Percentiles rank a stretch among this genome's conserved stretches.
Evolutionary conservation across 139 green algal species (phyloP).

Genomic region (Chlorella sp.): DNA sequence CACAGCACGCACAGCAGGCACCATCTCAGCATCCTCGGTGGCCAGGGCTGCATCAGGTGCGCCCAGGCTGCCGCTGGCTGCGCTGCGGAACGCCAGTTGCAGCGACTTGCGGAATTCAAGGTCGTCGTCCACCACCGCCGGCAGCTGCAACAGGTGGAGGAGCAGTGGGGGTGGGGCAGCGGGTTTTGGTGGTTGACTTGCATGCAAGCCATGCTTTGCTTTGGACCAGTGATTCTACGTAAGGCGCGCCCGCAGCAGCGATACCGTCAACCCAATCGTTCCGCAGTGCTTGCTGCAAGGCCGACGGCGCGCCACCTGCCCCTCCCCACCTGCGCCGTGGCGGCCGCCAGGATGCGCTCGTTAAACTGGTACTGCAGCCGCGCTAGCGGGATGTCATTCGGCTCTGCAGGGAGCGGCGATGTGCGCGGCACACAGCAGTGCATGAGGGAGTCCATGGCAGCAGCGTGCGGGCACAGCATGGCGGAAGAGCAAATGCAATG

Average conservation of each 20-base stretch:
- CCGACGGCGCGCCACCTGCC: too few relatives aligned
- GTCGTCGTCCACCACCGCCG: background rate
- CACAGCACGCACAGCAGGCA: background rate
- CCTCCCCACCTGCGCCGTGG: constrained; percentile 8
- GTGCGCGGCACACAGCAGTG: too few relatives aligned
- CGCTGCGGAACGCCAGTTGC: background rate
- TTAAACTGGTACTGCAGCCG: constrained; percentile 70
- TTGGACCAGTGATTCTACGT: too few relatives aligned
- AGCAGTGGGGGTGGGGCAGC: too few relatives aligned
- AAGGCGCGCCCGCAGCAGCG: too few relatives aligned
- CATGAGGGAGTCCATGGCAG: too few relatives aligned
- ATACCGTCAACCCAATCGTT: too few relatives aligned
- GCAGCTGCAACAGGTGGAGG: background rate
- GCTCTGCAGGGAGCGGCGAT: constrained; percentile 40
- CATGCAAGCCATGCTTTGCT: too few relatives aligned
- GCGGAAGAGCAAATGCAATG: too few relatives aligned
- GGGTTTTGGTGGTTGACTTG: too few relatives aligned
- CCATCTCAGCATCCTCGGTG: background rate
- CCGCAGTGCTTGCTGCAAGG: too few relatives aligned
- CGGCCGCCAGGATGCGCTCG: constrained; percentile 50
- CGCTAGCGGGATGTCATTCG: constrained; percentile 72
- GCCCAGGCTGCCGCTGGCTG: constrained; percentile 3
- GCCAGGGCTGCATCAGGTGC: background rate
- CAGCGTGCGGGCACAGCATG: too few relatives aligned
- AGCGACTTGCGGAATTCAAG: background rate